A percentile compares a stretch with the other conserved stretches of the same genome.
These are phyloP conservation scores for Diaporthe eres DNA, from an alignment of 2,329 filamentous ascomycete species.

Conservation along the genomic window DNA sequence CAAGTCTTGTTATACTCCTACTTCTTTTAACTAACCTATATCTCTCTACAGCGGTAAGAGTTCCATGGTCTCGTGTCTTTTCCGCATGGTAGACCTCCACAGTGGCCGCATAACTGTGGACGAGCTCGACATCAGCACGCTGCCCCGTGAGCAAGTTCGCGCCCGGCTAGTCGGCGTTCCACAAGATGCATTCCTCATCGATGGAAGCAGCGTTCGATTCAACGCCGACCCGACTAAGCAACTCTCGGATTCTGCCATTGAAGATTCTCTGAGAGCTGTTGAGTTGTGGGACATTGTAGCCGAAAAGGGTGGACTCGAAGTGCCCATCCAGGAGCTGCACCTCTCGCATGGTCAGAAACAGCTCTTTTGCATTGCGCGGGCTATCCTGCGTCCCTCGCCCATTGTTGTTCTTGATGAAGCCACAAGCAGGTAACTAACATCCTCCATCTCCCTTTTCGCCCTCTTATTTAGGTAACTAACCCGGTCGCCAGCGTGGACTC, in stretches of 20 bases:
- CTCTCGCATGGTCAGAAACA: constrained; percentile 13
- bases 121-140: constrained; percentile 52
- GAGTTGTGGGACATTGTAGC: constrained; percentile 52
- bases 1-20: background rate
- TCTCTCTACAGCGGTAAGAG: background rate
- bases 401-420: background rate
- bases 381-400: constrained; percentile 6
- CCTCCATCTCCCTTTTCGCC: background rate
- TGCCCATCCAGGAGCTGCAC: background rate
- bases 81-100: constrained; percentile 61
- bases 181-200: constrained; percentile 66
- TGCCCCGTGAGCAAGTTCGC: constrained; percentile 48
- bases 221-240: background rate
- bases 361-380: constrained; percentile 67
- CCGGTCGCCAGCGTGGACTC: constrained; percentile 11
- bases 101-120: constrained; percentile 62
- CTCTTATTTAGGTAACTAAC: background rate
- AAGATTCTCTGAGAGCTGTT: constrained; percentile 55
- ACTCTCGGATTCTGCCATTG: background rate
- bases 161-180: constrained; percentile 58
- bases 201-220: constrained; percentile 51
- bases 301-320: constrained; percentile 17
- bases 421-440: background rate
- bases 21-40: background rate
- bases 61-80: constrained; percentile 47